Evolutionary conservation across 2,329 filamentous ascomycete genomes (phyloP).

Genomic region (Pseudogymnoascus sp.): DNA sequence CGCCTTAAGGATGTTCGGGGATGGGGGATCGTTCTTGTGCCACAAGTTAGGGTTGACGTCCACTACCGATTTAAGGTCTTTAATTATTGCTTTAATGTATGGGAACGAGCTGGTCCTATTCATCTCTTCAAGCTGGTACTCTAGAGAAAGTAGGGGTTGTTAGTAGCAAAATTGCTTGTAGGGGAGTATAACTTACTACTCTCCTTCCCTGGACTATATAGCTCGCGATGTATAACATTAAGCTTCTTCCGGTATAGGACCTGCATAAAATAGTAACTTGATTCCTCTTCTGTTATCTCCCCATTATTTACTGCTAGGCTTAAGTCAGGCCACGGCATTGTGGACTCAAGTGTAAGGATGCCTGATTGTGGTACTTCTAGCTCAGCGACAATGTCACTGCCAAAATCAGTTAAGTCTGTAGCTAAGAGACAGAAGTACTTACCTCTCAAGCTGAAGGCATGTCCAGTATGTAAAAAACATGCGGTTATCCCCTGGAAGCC

Average conservation of each 20-base stretch:
- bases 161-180: neutral
- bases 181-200: conserved; percentile 9
- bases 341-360: conserved; percentile 53
- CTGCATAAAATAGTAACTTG: conserved; percentile 56
- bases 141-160: neutral
- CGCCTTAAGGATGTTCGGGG: conserved; percentile 70
- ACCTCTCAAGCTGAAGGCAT: conserved; percentile 87
- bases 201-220: conserved; percentile 25
- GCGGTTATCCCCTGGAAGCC: conserved; percentile 46
- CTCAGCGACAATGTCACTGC: conserved; percentile 84
- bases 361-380: conserved; percentile 57
- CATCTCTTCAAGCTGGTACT: neutral
- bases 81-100: conserved; percentile 43
- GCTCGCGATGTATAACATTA: conserved; percentile 50
- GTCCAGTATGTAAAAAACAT: conserved; percentile 83
- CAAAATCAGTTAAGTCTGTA: neutral
- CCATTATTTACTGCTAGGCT: conserved; percentile 36
- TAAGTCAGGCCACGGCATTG: conserved; percentile 60
- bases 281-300: conserved; percentile 41
- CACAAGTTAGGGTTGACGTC: too few relatives aligned
- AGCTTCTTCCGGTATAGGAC: conserved; percentile 57
- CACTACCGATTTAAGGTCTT: too few relatives aligned
- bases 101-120: conserved; percentile 28
- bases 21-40: conserved; percentile 66
- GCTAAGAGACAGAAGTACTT: conserved; percentile 18